Conservation (phyloP, 208 protist species). For the Crithidia mellificae region DNA sequence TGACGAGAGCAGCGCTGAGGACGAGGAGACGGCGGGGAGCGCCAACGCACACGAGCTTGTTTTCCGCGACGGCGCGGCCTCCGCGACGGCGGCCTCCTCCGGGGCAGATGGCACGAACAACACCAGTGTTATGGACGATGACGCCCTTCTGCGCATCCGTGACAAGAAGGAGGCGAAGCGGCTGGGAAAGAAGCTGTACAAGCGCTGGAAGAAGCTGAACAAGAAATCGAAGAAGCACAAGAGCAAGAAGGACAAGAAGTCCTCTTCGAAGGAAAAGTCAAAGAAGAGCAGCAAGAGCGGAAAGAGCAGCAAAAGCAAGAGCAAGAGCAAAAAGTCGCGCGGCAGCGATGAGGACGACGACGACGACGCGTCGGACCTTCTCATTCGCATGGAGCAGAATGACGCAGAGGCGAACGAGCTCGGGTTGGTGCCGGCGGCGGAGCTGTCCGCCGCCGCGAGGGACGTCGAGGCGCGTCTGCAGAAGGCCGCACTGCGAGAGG, state of each 20-base stretch:
- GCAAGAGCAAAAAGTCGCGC: slow-evolving; percentile 24
- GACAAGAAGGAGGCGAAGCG: slow-evolving; percentile 62
- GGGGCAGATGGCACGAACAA: background rate
- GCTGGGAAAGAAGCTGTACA: slow-evolving; percentile 58
- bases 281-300: slow-evolving; percentile 30
- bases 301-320: slow-evolving; percentile 17
- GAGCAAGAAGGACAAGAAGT: slow-evolving; percentile 30
- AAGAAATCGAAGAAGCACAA: slow-evolving; percentile 33
- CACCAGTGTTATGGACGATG: slow-evolving; percentile 31
- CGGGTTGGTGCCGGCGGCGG: slow-evolving; percentile 16
- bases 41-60: slow-evolving; percentile 4
- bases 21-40: background rate
- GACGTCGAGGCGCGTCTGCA: slow-evolving; percentile 20
- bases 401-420: slow-evolving; percentile 4
- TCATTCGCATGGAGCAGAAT: slow-evolving; percentile 9
- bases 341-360: slow-evolving; percentile 4
- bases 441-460: slow-evolving; percentile 15
- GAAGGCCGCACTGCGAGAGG: slow-evolving; percentile 24
- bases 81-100: background rate
- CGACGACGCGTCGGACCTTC: slow-evolving; percentile 7
- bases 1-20: background rate
- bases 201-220: slow-evolving; percentile 77
- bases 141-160: slow-evolving; percentile 39
- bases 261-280: slow-evolving; percentile 22
- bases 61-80: slow-evolving; percentile 14